Conservation (phyloP, 352 stramenopile species). For the Thalassiosira livingstoniorum region DNA sequence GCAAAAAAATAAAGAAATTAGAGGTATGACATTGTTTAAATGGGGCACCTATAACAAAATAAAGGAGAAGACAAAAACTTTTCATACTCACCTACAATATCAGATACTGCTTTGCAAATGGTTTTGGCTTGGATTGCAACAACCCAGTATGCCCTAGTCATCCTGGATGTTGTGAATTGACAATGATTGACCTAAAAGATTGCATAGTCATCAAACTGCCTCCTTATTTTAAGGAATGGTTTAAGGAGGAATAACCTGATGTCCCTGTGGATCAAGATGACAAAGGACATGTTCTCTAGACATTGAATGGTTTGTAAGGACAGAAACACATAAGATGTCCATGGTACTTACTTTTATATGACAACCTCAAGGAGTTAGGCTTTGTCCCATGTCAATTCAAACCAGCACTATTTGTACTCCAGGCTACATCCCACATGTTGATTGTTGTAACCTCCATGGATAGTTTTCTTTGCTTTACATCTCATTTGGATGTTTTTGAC, state of each 20-base stretch:
- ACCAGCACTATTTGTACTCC: slow-evolving; percentile 16
- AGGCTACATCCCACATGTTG: slow-evolving; percentile 12
- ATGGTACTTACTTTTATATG: slow-evolving; percentile 30
- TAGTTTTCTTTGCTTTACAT: slow-evolving; percentile 45
- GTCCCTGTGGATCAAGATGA: slow-evolving; percentile 12
- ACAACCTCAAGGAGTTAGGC: slow-evolving; percentile 20
- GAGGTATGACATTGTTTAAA: slow-evolving; percentile 21
- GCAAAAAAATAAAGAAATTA: slow-evolving; percentile 23
- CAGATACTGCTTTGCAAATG: too few species aligned
- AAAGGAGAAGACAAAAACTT: slow-evolving; percentile 24
- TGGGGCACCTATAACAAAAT: slow-evolving; percentile 27
- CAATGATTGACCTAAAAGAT: slow-evolving; percentile 9
- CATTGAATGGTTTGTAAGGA: slow-evolving; percentile 39
- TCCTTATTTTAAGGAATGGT: slow-evolving; percentile 30
- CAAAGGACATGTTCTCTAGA: slow-evolving; percentile 17
- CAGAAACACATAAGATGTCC: slow-evolving; percentile 23
- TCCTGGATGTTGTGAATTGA: slow-evolving; percentile 32
- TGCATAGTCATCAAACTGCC: background rate
- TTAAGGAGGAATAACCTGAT: slow-evolving; percentile 19
- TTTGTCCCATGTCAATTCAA: slow-evolving; percentile 13
- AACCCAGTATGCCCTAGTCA: too few species aligned
- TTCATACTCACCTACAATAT: slow-evolving; percentile 26
- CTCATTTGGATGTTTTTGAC: slow-evolving; percentile 6
- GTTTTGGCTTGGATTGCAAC: too few species aligned
- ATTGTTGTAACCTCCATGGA: slow-evolving; percentile 48